Percentiles rank a stretch among this genome's conserved stretches.
phyloP scores from a whole-genome alignment of 352 stramenopile genomes.

The Globisporangium perplexum region DNA sequence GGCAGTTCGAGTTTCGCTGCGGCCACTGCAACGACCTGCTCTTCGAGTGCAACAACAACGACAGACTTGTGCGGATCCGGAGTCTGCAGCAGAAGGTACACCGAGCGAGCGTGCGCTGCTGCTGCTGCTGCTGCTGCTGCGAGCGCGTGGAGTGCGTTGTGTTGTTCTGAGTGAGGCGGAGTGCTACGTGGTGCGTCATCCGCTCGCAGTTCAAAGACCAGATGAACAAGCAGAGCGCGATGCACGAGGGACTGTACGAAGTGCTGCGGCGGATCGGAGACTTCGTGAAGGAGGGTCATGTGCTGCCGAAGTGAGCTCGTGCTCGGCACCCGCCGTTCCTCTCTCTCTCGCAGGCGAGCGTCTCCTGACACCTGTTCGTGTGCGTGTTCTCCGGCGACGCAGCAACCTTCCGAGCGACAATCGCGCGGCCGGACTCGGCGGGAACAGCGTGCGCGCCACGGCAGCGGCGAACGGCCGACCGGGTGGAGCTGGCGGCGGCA shows the following conservation, averaged over 20 bases:
- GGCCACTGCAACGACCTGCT: constrained; percentile 82
- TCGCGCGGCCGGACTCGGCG: constrained; percentile 66
- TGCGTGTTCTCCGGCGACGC: not conserved
- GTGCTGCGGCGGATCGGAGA: constrained; percentile 75
- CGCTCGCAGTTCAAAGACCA: constrained; percentile 71
- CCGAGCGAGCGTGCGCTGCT: not conserved
- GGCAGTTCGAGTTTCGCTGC: constrained; percentile 81
- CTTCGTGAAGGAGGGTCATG: constrained; percentile 72
- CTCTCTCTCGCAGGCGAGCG: no score
- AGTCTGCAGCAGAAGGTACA: constrained; percentile 69
- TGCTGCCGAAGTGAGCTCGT: constrained; percentile 42
- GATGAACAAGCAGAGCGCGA: constrained; percentile 80
- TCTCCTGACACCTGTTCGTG: not conserved
- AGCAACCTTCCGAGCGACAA: constrained; percentile 86
- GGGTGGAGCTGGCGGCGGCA: constrained; percentile 40
- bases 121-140: no score
- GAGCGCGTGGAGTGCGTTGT: no score
- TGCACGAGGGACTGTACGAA: constrained; percentile 86
- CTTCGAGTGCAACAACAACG: constrained; percentile 88
- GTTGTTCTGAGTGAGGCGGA: not conserved
- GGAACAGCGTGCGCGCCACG: constrained; percentile 47
- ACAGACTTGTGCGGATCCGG: constrained; percentile 67
- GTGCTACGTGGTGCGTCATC: not conserved
- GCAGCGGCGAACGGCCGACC: constrained; percentile 20
- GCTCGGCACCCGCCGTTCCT: not conserved